Evolutionary conservation across 2,329 filamentous ascomycete species (phyloP).

Genomic region (Nigrospora osmanthi): DNA sequence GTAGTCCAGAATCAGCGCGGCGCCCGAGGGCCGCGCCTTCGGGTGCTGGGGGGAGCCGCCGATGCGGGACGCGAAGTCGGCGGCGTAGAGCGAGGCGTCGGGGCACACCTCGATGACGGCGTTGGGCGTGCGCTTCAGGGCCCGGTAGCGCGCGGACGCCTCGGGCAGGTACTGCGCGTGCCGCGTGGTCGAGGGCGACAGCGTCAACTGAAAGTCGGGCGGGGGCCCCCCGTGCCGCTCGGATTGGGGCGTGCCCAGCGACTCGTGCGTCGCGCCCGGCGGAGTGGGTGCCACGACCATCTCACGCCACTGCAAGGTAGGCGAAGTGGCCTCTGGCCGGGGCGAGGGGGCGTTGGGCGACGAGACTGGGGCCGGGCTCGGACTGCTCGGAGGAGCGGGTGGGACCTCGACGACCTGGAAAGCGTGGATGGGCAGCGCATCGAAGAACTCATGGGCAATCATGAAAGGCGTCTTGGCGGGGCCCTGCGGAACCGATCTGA

Average conservation of each 20-base stretch:
- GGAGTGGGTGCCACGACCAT: slow-evolving; percentile 67
- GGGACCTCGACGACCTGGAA: slow-evolving; percentile 67
- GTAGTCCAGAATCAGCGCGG: slow-evolving; percentile 94
- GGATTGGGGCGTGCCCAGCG: slow-evolving; percentile 45
- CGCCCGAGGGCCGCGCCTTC: slow-evolving; percentile 64
- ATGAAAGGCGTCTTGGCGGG: slow-evolving; percentile 78
- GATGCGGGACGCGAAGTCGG: slow-evolving; percentile 78
- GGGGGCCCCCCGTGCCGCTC: slow-evolving; percentile 41
- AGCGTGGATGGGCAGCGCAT: slow-evolving; percentile 90
- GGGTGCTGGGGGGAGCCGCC: slow-evolving; percentile 53
- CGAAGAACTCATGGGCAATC: slow-evolving; percentile 96
- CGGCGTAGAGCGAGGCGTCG: slow-evolving; percentile 71
- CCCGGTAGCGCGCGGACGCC: slow-evolving; percentile 69
- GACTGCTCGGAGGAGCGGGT: slow-evolving; percentile 28
- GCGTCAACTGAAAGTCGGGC: slow-evolving; percentile 81
- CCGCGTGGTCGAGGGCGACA: slow-evolving; percentile 68
- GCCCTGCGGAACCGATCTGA: slow-evolving; percentile 69
- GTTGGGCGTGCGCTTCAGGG: slow-evolving; percentile 57
- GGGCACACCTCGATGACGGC: slow-evolving; percentile 86
- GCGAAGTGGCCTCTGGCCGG: slow-evolving; percentile 28
- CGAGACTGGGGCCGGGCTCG: slow-evolving; percentile 31
- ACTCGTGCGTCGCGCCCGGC: slow-evolving; percentile 42
- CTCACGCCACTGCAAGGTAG: slow-evolving; percentile 66
- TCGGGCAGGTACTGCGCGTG: slow-evolving; percentile 82
- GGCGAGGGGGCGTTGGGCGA: slow-evolving; percentile 35